A percentile compares a stretch with the other conserved stretches of the same genome.
Evolutionary conservation across 1,139 yeast genomes (phyloP).

Genomic region (Zygoascus hellenicus): DNA sequence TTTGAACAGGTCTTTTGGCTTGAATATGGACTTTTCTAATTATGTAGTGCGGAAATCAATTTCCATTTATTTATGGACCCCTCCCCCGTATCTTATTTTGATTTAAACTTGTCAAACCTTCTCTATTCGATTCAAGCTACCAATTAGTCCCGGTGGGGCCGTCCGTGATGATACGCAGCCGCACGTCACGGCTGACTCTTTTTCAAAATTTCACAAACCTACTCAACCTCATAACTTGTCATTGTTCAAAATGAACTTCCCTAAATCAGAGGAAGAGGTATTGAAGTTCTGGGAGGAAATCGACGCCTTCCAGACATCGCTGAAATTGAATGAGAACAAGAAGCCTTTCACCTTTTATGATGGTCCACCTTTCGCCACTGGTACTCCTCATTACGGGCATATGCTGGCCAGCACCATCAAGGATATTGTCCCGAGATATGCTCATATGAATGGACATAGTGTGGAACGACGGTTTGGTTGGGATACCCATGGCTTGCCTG

Average conservation of each 20-base stretch:
- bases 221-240: background rate
- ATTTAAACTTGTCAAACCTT: too few relatives aligned
- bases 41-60: too few relatives aligned
- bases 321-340: constrained; percentile 75
- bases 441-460: constrained; percentile 93
- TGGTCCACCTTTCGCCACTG: constrained; percentile 99
- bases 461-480: constrained; percentile 98
- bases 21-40: too few relatives aligned
- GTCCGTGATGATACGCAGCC: too few relatives aligned
- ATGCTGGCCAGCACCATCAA: constrained; percentile 92
- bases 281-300: constrained; percentile 78
- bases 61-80: too few relatives aligned
- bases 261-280: constrained; percentile 82
- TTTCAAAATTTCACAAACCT: background rate
- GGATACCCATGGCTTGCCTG: constrained; percentile 99
- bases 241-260: constrained; percentile 47
- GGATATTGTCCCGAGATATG: constrained; percentile 96
- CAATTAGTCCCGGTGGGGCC: too few relatives aligned
- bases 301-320: constrained; percentile 85
- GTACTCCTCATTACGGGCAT: constrained; percentile 98
- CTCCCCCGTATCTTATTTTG: too few relatives aligned
- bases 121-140: too few relatives aligned
- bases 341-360: constrained; percentile 92
- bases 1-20: too few relatives aligned
- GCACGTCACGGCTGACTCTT: background rate